These are phyloP conservation scores for Austroboletus novae-zelandiae DNA, from an alignment of 1,284 basidiomycete species.

Conservation along the genomic window DNA sequence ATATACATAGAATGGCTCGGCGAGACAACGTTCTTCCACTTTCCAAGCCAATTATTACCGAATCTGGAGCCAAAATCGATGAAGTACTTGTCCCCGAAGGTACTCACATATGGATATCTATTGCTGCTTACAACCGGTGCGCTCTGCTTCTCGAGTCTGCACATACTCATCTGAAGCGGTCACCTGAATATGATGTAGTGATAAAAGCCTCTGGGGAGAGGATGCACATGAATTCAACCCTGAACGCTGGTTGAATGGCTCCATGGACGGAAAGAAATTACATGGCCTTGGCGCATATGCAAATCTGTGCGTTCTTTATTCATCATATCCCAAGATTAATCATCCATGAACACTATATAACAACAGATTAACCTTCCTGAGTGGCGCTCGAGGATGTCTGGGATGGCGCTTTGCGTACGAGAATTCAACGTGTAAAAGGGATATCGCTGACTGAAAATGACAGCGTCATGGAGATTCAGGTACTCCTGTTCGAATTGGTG, in stretches of 20 bases:
- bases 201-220: conserved; percentile 47
- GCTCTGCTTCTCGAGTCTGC: background rate
- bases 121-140: conserved; percentile 39
- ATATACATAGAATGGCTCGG: conserved; percentile 34
- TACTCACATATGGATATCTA: conserved; percentile 31
- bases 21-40: conserved; percentile 47
- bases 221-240: conserved; percentile 51
- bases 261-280: conserved; percentile 32
- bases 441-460: background rate
- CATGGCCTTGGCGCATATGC: conserved; percentile 45
- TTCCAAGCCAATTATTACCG: conserved; percentile 38
- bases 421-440: background rate
- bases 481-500: conserved; percentile 46
- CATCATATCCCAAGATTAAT: too few species aligned
- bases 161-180: background rate
- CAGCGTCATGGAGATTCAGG: conserved; percentile 48
- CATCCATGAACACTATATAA: background rate
- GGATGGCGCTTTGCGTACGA: conserved; percentile 47
- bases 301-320: conserved; percentile 40
- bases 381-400: conserved; percentile 42
- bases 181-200: conserved; percentile 19
- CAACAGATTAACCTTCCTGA: conserved; percentile 42
- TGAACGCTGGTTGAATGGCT: conserved; percentile 44
- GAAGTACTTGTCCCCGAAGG: conserved; percentile 38
- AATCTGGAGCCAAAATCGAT: conserved; percentile 34